Evolutionary conservation across 2,329 filamentous ascomycete genomes (phyloP).

Genomic region (Diplodia seriata): DNA sequence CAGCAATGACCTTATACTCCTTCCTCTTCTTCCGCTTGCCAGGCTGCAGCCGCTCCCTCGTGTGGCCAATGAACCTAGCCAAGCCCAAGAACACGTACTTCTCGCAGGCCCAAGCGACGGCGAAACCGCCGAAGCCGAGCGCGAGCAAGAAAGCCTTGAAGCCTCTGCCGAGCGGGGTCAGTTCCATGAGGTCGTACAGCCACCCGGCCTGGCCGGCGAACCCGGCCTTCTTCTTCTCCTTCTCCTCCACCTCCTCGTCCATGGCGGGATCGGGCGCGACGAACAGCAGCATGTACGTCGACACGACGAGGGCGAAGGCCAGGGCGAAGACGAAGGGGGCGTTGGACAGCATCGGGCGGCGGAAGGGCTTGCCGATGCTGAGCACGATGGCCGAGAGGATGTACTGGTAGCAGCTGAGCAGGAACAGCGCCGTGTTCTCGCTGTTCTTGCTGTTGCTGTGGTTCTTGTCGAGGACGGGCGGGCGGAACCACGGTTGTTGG

Average conservation of each 20-base stretch:
- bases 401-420: constrained; percentile 93
- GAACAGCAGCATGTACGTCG: constrained; percentile 77
- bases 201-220: constrained; percentile 57
- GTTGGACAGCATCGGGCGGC: constrained; percentile 80
- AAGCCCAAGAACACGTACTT: constrained; percentile 71
- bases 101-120: constrained; percentile 74
- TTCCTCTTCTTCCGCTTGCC: constrained; percentile 77
- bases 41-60: constrained; percentile 64
- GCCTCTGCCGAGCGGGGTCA: constrained; percentile 74
- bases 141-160: constrained; percentile 77
- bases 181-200: constrained; percentile 78
- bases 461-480: constrained; percentile 76
- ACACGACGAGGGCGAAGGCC: constrained; percentile 68
- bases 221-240: not conserved
- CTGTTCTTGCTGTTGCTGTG: constrained; percentile 89
- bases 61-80: constrained; percentile 69
- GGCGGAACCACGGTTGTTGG: constrained; percentile 81
- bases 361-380: constrained; percentile 89
- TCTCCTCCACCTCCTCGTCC: not conserved
- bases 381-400: constrained; percentile 88
- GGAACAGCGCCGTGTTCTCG: constrained; percentile 89
- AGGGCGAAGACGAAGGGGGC: constrained; percentile 63
- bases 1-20: constrained; percentile 78
- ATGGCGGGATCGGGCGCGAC: constrained; percentile 57
- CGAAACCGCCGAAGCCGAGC: constrained; percentile 73